Evolutionary conservation across 2,329 filamentous ascomycete species (phyloP), one percentile per base, ranked within the genome.

Genomic region (Botryosphaeria agaves): DNA sequence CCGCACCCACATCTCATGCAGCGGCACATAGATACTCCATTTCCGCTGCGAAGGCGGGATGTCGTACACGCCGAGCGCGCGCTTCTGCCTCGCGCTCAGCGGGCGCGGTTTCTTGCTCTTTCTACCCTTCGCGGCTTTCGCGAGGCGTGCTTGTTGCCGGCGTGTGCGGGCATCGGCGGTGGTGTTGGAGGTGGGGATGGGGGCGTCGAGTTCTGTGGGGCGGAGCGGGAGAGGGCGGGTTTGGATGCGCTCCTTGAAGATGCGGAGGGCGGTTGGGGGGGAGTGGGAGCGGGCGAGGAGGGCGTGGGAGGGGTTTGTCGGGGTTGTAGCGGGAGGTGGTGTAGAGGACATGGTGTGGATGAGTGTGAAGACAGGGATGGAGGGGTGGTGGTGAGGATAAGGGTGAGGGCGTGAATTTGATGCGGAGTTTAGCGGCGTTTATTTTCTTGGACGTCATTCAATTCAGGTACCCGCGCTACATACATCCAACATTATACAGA

Each of bases 161-260:
- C 49, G 45, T 24, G 51, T 59, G 36, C 76, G 72, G 14, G 67
- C 66, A 43, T 72, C 68, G 30, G n/a, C 59, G 56, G n/a, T n/a
- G 28, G 49, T 44, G 36, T 46, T 49, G 8, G 55, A 45, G 55
- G n/a, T 52, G 55, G 18, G 46, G 65, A 82, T 79, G 0, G 79
- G 82, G 14, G 75, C 77, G n/a, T n/a, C n/a, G n/a, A n/a, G n/a
- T n/a, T n/a, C n/a, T n/a, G n/a, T n/a, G 5, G 82, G 75, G 25
- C 77, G 73, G 3, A 94, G 70, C 44, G 77, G 72, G 33, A 94
- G 72, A 0, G 82, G 76, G 28, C 83, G 82, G 47, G 82, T 75
- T 43, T 82, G 72, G 49, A 93, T 72, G 53, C 84, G 84, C 39
- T 92, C 81, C 37, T 66, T 64, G 62, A 78, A 87, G 52, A 93